Evolutionary conservation across 2,329 filamentous ascomycete species (phyloP), one percentile per base, ranked within the genome.

Genomic region (Nannizziopsis barbatae): DNA sequence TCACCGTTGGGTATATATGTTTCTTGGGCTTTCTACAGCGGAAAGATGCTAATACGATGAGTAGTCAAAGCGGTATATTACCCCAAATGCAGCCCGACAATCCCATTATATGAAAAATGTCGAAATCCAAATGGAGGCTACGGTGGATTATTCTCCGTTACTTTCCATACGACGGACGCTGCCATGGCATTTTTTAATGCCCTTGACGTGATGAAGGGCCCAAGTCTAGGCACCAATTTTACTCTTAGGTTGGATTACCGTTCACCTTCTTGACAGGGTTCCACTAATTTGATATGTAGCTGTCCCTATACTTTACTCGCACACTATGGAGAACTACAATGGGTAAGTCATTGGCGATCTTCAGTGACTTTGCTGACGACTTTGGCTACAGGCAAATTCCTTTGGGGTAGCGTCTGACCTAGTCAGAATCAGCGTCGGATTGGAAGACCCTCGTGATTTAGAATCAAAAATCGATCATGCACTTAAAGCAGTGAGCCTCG

Each of bases 151-250:
- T 73, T 98, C 10, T 95, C 87, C 2, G 80, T 89, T 33, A 86
- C 83, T 0, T 94, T 96, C 60, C 71, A 85, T 56, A 73, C 73
- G 1, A 78, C 75, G 49, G 71, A 74, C 27, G 81, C 89, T 53
- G 86, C 90, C 0, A 71, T 86, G 47, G 76, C 79, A 0, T 95
- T 96, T 64, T 95, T 84, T 65, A 88, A 98, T 66, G 75, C 77
- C 10, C 70, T 98, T 12, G 80, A 93, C 53, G 92, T 88, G 1
- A 81, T 87, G 35, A 98, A 98, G 66, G 92, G 92, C 0, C 92
- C 92, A 0, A 95, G 88, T 65, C 71, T 98, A 43, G 92, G 92
- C 1, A 96, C 92, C 0, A 98, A 98, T 65, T 98, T 98, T 63
- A 96, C 92, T 0, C 72, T 98, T 33, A 83, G 71, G 72, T 74